Base-by-base conservation (phyloP, 176 grass and related monocot genomes). In the Musa itinerans region DNA sequence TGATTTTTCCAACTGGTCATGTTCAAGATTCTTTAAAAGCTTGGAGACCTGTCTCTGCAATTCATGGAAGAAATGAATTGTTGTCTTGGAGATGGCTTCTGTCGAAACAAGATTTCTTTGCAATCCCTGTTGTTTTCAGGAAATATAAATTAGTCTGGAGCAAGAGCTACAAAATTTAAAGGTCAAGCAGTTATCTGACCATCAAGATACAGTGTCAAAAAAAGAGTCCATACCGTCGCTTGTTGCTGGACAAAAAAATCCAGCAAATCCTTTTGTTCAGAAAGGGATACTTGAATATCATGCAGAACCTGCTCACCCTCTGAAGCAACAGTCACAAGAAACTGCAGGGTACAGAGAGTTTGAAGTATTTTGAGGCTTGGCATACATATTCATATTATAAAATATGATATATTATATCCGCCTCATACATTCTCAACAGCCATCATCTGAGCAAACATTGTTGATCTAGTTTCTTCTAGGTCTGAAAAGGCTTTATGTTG, bases 11-110 rank as follows among this genome's bases (percentile, higher is more conserved):
- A 54, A 76, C 75, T 89, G 74, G 72, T 76, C 89, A 68, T 92
- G 87, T 78, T 96, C 89, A 25, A 84, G 71, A 77, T 72, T 50
- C 59, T 81, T 76, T 24, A 81, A 80, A 75, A 89, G 66, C 57
- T 50, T 85, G 80, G 81, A 82, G 21, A 74, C 78, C 63, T 76
- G 83, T 12, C 4, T 59, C 63, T 63, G 85, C 59, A 92, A 80
- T 82, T 87, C 69, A 63, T 75, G 49, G 29, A 89, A 92, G 77
- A 92, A 89, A 78, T 82, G 62, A 25, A 82, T 50, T 63, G 82
- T 84, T 82, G 75, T 85, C 89, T 78, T 85, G 34, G 92, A 96
- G 57, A 96, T 96, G 70, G 57, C 74, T 82, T 86, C 84, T 76
- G 89, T 88, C 52, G 81, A 87, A 75, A 29, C 52, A 89, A 96